A percentile compares a stretch with the other conserved stretches of the same genome.
These are phyloP conservation scores for Candida palmyrensis DNA, from an alignment of 805 yeast species.

Conservation along the genomic window DNA sequence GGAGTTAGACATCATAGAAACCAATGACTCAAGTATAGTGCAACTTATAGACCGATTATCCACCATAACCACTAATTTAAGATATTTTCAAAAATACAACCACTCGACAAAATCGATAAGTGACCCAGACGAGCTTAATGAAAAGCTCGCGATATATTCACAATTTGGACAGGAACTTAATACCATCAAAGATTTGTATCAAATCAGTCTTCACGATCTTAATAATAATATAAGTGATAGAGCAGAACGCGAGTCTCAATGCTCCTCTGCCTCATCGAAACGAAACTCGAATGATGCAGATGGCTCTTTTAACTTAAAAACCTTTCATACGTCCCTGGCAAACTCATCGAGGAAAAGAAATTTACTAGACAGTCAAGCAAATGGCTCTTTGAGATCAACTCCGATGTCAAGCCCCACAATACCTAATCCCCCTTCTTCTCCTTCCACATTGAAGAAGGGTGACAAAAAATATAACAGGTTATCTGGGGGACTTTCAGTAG, in stretches of 20 bases:
- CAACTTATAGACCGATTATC: slow-evolving; percentile 26
- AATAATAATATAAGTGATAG: slow-evolving; percentile 10
- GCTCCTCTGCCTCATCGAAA: slow-evolving; percentile 14
- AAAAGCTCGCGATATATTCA: slow-evolving; percentile 30
- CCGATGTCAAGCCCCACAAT: slow-evolving; percentile 7
- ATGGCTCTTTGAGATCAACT: slow-evolving; percentile 4
- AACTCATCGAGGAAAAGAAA: slow-evolving; percentile 19
- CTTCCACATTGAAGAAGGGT: slow-evolving; percentile 2
- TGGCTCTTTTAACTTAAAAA: slow-evolving; percentile 18
- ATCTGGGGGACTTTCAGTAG: slow-evolving; percentile 34
- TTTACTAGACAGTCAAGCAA: slow-evolving; percentile 9
- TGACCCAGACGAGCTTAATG: slow-evolving; percentile 29
- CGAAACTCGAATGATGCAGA: slow-evolving; percentile 12
- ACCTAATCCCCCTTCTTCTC: slow-evolving; percentile 1
- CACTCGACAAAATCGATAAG: slow-evolving; percentile 19
- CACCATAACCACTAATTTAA: slow-evolving; percentile 28
- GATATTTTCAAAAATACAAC: slow-evolving; percentile 34
- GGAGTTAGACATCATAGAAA: too few species aligned
- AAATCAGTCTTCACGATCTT: slow-evolving; percentile 23
- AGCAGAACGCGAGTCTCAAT: slow-evolving; percentile 7
- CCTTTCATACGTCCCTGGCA: slow-evolving; percentile 26
- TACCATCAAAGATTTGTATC: slow-evolving; percentile 24
- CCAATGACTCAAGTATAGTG: slow-evolving; percentile 11
- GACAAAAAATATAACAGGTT: slow-evolving; percentile 24
- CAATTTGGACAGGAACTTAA: slow-evolving; percentile 30